Conservation (phyloP, 768 basidiomycete species). For the Phylloporus sp. region DNA sequence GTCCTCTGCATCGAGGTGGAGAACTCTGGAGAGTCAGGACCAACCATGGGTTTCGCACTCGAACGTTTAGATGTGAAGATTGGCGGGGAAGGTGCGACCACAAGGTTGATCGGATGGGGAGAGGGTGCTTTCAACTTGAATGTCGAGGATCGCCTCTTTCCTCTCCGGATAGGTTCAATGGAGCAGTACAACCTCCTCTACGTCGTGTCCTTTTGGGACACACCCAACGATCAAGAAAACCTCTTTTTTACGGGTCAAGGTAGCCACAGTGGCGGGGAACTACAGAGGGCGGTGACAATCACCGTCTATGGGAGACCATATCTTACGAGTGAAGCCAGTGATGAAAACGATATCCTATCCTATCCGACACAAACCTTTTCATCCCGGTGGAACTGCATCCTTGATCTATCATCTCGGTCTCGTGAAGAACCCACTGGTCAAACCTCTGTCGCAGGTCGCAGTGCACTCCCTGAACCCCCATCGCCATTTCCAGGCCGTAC, state of each 20-base stretch:
- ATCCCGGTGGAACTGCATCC: constrained; percentile 86
- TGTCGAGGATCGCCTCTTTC: constrained; percentile 53
- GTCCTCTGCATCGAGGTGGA: constrained; percentile 91
- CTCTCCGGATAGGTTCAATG: constrained; percentile 61
- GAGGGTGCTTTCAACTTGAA: constrained; percentile 32
- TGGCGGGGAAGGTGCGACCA: constrained; percentile 60
- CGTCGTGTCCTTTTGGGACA: constrained; percentile 75
- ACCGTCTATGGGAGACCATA: constrained; percentile 74
- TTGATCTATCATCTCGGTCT: constrained; percentile 59
- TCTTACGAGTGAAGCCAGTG: constrained; percentile 23
- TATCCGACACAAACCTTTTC: constrained; percentile 76
- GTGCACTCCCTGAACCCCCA: constrained; percentile 68
- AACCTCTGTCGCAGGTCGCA: constrained; percentile 14
- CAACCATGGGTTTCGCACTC: constrained; percentile 65
- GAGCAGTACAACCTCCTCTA: constrained; percentile 91
- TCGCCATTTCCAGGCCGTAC: constrained; percentile 66
- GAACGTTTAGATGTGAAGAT: constrained; percentile 74
- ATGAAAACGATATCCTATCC: constrained; percentile 14
- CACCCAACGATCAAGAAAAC: constrained; percentile 52
- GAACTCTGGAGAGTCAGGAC: constrained; percentile 65
- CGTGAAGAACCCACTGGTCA: constrained; percentile 20
- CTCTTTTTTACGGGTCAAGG: constrained; percentile 32
- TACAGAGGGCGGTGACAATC: constrained; percentile 78
- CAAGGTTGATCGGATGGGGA: constrained; percentile 50
- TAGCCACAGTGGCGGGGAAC: constrained; percentile 37